phyloP scores from a whole-genome alignment of 495 filamentous ascomycete species.

The Xylaria intraflava region DNA sequence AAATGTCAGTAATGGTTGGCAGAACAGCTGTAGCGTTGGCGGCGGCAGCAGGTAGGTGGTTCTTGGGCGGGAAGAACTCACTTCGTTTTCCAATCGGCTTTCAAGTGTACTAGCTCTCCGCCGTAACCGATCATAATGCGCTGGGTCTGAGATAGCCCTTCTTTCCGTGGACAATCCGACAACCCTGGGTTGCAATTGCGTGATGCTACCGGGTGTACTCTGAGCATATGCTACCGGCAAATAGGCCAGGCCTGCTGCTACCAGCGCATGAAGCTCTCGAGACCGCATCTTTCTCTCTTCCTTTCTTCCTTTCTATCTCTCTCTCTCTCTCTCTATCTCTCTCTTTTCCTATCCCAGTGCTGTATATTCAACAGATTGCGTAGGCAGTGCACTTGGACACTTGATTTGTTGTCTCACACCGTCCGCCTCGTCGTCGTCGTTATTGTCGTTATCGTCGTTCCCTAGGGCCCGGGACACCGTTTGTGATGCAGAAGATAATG shows the following conservation, averaged over 20 bases:
- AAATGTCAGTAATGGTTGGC: slow-evolving; percentile 4
- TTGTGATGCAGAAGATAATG: not conserved
- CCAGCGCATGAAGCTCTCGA: not conserved
- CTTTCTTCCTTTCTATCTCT: not conserved
- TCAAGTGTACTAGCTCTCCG: slow-evolving; percentile 33
- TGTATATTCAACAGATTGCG: no score
- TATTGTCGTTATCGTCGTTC: not conserved
- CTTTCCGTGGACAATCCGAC: slow-evolving; percentile 44
- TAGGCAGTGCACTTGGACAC: no score
- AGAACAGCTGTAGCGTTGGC: not conserved
- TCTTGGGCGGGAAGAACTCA: slow-evolving; percentile 12
- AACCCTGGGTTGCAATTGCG: slow-evolving; percentile 30
- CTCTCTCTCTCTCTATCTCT: not conserved
- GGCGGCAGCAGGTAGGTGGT: not conserved
- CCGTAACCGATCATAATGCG: slow-evolving; percentile 38
- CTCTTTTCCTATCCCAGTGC: not conserved
- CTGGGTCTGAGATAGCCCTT: slow-evolving; percentile 32
- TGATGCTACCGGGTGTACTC: slow-evolving; percentile 20
- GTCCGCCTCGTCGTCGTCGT: not conserved
- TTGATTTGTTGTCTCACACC: not conserved
- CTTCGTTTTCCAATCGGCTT: slow-evolving; percentile 44
- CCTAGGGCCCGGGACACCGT: not conserved
- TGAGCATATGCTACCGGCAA: slow-evolving; percentile 16
- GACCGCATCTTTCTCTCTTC: not conserved
- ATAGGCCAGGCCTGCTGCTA: not conserved